Conservation (phyloP, 192 early-diverging fungal species). For the Podila minutissima region DNA sequence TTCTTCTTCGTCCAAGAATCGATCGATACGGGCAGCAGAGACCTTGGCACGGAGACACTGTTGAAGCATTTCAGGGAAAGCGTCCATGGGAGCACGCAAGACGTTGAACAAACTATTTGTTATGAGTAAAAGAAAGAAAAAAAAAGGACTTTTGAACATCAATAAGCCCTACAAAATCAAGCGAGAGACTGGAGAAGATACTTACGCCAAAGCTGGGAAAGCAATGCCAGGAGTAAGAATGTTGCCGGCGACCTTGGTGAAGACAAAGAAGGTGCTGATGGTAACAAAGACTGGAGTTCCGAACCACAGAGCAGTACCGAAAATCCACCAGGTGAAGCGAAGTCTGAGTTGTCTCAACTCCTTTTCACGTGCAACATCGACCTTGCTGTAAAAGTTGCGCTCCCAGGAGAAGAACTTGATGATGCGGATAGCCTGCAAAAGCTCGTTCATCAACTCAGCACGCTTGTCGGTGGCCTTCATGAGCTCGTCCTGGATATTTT, state of each 20-base stretch:
- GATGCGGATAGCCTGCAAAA: constrained; percentile 58
- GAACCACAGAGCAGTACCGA: constrained; percentile 47
- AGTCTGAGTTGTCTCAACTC: constrained; percentile 47
- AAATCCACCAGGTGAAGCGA: constrained; percentile 51
- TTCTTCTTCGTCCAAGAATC: constrained; percentile 85
- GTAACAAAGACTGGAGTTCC: constrained; percentile 60
- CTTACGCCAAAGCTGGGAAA: constrained; percentile 82
- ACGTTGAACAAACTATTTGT: constrained; percentile 80
- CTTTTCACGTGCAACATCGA: constrained; percentile 44
- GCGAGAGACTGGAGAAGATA: background rate
- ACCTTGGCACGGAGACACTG: constrained; percentile 85
- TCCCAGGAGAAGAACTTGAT: constrained; percentile 51
- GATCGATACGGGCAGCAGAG: constrained; percentile 81
- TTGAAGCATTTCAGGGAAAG: constrained; percentile 86
- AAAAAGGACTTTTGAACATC: no score
- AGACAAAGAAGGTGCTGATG: constrained; percentile 61
- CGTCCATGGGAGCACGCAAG: constrained; percentile 86
- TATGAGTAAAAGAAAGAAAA: background rate
- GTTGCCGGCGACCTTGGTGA: constrained; percentile 61
- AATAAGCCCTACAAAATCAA: no score
- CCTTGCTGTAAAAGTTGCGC: constrained; percentile 45
- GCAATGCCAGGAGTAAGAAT: constrained; percentile 74
- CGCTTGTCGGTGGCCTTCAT: constrained; percentile 72
- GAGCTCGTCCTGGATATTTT: constrained; percentile 66
- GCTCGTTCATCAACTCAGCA: constrained; percentile 71